A percentile compares a stretch with the other conserved stretches of the same genome.
Conservation (phyloP, 805 yeast genomes). For the Starmerella floris region DNA sequence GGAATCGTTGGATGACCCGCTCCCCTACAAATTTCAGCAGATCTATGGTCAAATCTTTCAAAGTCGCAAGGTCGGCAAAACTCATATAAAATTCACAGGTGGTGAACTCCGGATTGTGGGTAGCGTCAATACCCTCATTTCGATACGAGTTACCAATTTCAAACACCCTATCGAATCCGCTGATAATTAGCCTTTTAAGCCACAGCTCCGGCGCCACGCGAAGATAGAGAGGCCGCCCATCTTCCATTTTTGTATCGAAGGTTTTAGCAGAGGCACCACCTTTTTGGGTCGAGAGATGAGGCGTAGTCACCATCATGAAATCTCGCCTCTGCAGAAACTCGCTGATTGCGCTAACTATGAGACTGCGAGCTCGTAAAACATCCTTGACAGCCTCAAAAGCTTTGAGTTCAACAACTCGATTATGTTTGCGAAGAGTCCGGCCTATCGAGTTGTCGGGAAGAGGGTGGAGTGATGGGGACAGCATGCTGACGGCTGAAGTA, state of each 20-base stretch:
- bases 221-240: conserved; percentile 35
- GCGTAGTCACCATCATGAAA: conserved; percentile 81
- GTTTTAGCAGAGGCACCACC: conserved; percentile 94
- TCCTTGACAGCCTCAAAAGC: conserved; percentile 42
- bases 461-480: conserved; percentile 58
- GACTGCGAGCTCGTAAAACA: conserved; percentile 38
- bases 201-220: conserved; percentile 93
- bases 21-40: conserved; percentile 36
- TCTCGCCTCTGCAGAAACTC: conserved; percentile 34
- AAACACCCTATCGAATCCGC: conserved; percentile 76
- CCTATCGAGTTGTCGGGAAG: conserved; percentile 54
- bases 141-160: conserved; percentile 78
- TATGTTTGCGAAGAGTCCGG: conserved; percentile 42
- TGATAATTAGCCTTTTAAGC: conserved; percentile 69
- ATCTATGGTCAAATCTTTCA: conserved; percentile 51
- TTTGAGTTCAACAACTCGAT: conserved; percentile 62
- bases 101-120: conserved; percentile 91
- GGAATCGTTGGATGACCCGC: conserved; percentile 12
- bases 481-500: conserved; percentile 35
- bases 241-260: conserved; percentile 41
- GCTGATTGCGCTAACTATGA: conserved; percentile 44
- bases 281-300: conserved; percentile 51
- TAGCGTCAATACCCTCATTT: conserved; percentile 83
- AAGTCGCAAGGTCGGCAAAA: conserved; percentile 49
- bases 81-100: conserved; percentile 79